phyloP scores from a whole-genome alignment of 2,329 filamentous ascomycete genomes.

The Aureobasidium sp. region DNA sequence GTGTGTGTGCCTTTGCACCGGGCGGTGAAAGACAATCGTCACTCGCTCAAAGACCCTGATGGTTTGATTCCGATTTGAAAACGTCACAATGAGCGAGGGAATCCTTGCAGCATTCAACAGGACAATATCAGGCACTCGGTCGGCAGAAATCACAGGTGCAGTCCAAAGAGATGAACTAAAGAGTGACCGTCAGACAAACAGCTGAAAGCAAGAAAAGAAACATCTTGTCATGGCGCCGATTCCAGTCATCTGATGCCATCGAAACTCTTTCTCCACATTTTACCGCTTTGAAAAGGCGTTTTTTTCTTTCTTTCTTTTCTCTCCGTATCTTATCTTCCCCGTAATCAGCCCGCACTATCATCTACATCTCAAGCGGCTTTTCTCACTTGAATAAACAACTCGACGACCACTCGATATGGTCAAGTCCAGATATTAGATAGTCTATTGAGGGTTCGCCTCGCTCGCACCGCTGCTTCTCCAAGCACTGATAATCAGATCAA shows the following conservation, averaged over 20 bases:
- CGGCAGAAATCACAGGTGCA: background rate
- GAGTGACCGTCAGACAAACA: background rate
- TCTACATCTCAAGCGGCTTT: too few relatives aligned
- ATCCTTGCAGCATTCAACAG: background rate
- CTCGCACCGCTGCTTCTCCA: conserved; percentile 83
- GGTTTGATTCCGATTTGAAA: background rate
- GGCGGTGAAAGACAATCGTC: background rate
- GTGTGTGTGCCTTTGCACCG: background rate
- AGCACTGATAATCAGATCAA: conserved; percentile 79
- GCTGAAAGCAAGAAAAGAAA: background rate
- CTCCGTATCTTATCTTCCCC: too few relatives aligned
- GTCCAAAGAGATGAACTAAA: background rate
- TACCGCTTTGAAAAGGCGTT: background rate
- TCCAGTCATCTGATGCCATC: conserved; percentile 16
- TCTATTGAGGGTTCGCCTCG: conserved; percentile 26
- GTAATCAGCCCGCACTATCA: too few relatives aligned
- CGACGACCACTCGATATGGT: too few relatives aligned
- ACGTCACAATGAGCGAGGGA: background rate
- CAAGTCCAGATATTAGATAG: too few relatives aligned
- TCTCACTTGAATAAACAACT: too few relatives aligned
- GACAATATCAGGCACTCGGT: background rate
- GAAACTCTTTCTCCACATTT: background rate
- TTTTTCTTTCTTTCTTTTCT: too few relatives aligned
- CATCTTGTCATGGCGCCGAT: background rate
- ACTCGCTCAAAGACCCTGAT: conserved; percentile 1